Evolutionary conservation across 768 basidiomycete genomes (phyloP).

Genomic region (Calocybe indica): DNA sequence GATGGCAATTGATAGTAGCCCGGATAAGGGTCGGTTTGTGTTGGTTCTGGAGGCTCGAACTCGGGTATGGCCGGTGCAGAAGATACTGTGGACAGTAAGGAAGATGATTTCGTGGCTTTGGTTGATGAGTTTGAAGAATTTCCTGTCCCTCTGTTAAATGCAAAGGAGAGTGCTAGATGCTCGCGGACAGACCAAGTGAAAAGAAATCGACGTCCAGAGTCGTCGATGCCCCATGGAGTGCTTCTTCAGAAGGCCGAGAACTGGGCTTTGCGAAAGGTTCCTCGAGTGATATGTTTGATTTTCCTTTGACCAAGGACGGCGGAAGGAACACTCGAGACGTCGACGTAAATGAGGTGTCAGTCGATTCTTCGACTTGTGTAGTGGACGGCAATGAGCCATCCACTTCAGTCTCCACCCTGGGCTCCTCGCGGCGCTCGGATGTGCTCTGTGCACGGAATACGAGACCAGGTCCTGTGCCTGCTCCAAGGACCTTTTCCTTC

Average conservation of each 20-base stretch:
- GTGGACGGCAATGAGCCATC: no score
- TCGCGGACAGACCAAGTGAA: constrained; percentile 44
- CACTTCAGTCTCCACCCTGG: neutral
- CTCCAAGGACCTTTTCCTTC: constrained; percentile 54
- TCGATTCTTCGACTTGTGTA: no score
- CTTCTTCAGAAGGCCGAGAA: constrained; percentile 8
- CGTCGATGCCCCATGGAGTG: constrained; percentile 7
- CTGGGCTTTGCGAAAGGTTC: constrained; percentile 14
- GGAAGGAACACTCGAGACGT: constrained; percentile 38
- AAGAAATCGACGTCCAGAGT: constrained; percentile 58
- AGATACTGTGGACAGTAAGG: constrained; percentile 34
- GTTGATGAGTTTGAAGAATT: constrained; percentile 19
- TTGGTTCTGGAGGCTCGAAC: constrained; percentile 70
- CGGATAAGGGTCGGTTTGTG: constrained; percentile 70
- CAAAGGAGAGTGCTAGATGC: neutral
- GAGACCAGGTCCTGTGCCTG: constrained; percentile 55
- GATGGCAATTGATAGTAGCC: constrained; percentile 85
- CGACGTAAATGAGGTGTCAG: no score
- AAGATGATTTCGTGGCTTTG: constrained; percentile 3
- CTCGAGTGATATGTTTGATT: constrained; percentile 51
- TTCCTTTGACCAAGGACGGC: constrained; percentile 53
- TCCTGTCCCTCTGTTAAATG: constrained; percentile 7
- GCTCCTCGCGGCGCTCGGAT: constrained; percentile 4
- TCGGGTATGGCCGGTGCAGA: constrained; percentile 67
- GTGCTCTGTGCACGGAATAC: constrained; percentile 40